Base-by-base conservation (phyloP, 805 yeast genomes). In the Saccharomycopsis capsularis region DNA sequence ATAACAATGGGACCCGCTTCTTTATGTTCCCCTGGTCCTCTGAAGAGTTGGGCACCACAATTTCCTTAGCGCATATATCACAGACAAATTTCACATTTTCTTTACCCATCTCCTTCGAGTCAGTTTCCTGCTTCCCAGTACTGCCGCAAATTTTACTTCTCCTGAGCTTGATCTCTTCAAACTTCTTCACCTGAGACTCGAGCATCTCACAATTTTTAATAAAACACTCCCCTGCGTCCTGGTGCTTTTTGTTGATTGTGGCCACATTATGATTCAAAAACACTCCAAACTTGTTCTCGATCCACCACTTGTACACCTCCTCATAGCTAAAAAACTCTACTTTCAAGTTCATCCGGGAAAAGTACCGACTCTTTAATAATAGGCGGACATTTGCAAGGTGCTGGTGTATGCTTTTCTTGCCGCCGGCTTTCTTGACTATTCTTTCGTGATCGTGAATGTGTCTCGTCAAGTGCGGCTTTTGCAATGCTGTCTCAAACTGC, bases 401-500 rank as follows among this genome's bases (percentile, higher is more conserved):
- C 42, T 73, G 70, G 44, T 69, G 73, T 2, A 79, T 36, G 0
- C 73, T 62, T 40, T 68, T 38, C 22, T 25, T 21, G 60, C 0
- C 76, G 15, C 42, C 32, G 15, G 40, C 32, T 42, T 36, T 16
- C 42, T 15, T 59, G 45, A 16, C 46, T 39, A 4, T 29, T 35
- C 22, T 44, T 40, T 19, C 42, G 19, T 16, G 7, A 16, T 11
- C 38, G n/a, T 34, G 59, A 3, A 85, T 77, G 58, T 79, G 86
- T 35, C 88, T 67, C 0, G 95, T 81, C 45, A 68, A 70, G 53
- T 81, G 70, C 1, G 81, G 68, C 61, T 85, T 93, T 56, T 86
- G 95, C 78, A 85, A 82, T 1, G 95, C 90, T 63, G 84, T 89
- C 58, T 87, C 95, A 63, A 86, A 86, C 62, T 80, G 90, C 45